Conservation (phyloP, 2,329 filamentous ascomycete species). For the Ophioceras dolichostomum region DNA sequence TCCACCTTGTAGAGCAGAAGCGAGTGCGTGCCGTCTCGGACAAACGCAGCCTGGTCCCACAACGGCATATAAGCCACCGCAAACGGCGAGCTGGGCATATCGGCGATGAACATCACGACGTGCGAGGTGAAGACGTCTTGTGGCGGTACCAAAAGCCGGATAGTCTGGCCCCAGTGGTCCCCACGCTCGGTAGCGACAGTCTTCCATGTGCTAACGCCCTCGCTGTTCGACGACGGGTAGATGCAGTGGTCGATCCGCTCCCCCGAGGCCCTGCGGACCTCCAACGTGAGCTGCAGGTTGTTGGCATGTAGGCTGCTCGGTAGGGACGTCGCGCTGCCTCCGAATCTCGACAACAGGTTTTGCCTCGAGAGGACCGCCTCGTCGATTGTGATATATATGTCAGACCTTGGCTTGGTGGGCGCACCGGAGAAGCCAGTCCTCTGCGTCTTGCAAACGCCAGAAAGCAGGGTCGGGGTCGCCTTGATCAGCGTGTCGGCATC, state of each 20-base stretch:
- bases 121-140: conserved; percentile 74
- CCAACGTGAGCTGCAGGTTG: conserved; percentile 79
- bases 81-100: conserved; percentile 78
- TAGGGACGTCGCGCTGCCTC: conserved; percentile 63
- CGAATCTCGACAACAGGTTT: conserved; percentile 51
- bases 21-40: conserved; percentile 71
- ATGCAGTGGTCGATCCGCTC: conserved; percentile 83
- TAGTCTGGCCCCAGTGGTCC: conserved; percentile 76
- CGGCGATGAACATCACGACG: conserved; percentile 78
- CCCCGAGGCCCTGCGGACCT: conserved; percentile 69
- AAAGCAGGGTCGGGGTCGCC: conserved; percentile 75
- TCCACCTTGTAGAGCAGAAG: conserved; percentile 84
- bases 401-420: conserved; percentile 75
- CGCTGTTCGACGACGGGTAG: conserved; percentile 69
- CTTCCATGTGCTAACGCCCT: conserved; percentile 73
- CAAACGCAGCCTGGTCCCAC: conserved; percentile 86
- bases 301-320: conserved; percentile 48
- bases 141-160: conserved; percentile 67
- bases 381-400: conserved; percentile 85
- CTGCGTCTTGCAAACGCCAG: conserved; percentile 66
- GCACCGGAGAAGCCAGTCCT: conserved; percentile 93
- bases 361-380: conserved; percentile 71
- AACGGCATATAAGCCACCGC: conserved; percentile 87
- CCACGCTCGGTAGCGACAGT: conserved; percentile 71
- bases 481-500: conserved; percentile 75